phyloP scores from a whole-genome alignment of 208 protist genomes.

The Leishmania mexicana region DNA sequence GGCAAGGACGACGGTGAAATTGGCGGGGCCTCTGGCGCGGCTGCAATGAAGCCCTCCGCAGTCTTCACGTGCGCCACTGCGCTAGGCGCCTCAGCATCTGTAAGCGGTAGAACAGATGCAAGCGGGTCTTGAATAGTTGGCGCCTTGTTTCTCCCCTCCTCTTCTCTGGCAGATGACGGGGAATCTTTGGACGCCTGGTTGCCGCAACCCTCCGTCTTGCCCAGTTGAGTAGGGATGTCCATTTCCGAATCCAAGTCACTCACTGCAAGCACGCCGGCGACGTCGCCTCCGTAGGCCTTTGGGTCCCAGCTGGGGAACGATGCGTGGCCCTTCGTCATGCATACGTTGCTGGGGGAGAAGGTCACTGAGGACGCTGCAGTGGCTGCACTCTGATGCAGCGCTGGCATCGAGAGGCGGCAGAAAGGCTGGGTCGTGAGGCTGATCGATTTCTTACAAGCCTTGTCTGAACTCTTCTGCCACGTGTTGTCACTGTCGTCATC shows the following conservation, averaged over 20 bases:
- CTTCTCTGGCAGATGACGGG: not conserved
- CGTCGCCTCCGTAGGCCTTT: slow-evolving; percentile 29
- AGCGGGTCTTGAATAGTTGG: not conserved
- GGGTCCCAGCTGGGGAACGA: slow-evolving; percentile 31
- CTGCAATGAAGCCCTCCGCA: not conserved
- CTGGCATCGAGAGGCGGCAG: slow-evolving; percentile 7
- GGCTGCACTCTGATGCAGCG: not conserved
- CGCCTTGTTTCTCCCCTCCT: not conserved
- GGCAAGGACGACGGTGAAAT: not conserved
- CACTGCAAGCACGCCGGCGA: slow-evolving; percentile 27
- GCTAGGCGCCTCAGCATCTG: not conserved
- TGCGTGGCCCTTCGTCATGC: slow-evolving; percentile 10
- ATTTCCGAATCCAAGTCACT: slow-evolving; percentile 19
- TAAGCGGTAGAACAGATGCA: not conserved
- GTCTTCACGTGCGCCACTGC: slow-evolving; percentile 1
- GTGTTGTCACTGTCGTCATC: slow-evolving; percentile 7
- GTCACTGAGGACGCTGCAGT: not conserved
- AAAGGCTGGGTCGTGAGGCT: not conserved
- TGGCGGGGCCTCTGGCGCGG: not conserved
- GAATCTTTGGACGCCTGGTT: not conserved
- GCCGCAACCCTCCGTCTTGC: not conserved
- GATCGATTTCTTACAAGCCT: not conserved
- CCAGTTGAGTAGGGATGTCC: not conserved
- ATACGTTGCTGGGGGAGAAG: not conserved
- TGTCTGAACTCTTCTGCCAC: not conserved